These are phyloP conservation scores for Pythium dissotocum DNA, from an alignment of 352 stramenopile genomes.

Conservation along the genomic window DNA sequence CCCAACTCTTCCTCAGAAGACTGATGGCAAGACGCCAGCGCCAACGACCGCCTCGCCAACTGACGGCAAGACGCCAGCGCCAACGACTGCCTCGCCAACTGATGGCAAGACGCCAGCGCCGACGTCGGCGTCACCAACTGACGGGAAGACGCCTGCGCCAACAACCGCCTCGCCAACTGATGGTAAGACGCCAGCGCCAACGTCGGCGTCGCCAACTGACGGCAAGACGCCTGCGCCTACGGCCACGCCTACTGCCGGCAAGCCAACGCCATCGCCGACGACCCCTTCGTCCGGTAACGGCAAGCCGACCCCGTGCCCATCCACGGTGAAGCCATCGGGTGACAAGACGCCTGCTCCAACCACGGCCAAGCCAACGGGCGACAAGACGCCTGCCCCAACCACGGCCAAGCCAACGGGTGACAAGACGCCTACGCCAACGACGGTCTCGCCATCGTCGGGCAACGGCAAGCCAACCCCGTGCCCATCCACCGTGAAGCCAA, in stretches of 20 bases:
- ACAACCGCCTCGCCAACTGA: background rate
- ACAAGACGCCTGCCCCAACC: background rate
- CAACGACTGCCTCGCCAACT: background rate
- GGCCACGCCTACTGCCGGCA: background rate
- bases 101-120: background rate
- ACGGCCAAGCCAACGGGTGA: constrained; percentile 7
- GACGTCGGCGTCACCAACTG: background rate
- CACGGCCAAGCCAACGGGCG: constrained; percentile 3
- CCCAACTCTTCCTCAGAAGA: background rate
- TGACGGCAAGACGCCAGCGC: background rate
- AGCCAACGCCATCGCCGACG: background rate
- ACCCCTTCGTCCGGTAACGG: background rate
- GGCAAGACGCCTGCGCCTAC: background rate
- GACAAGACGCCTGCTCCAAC: constrained; percentile 3
- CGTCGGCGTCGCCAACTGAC: background rate
- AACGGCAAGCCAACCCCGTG: no score
- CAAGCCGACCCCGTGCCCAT: background rate
- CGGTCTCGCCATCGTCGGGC: no score
- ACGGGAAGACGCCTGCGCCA: background rate
- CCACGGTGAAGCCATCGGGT: background rate
- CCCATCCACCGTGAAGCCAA: background rate
- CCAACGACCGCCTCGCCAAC: background rate
- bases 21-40: background rate
- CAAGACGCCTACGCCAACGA: no score
- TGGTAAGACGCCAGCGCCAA: background rate